Conservation (phyloP, 192 early-diverging fungal genomes). For the Chytriomyces confervae region DNA sequence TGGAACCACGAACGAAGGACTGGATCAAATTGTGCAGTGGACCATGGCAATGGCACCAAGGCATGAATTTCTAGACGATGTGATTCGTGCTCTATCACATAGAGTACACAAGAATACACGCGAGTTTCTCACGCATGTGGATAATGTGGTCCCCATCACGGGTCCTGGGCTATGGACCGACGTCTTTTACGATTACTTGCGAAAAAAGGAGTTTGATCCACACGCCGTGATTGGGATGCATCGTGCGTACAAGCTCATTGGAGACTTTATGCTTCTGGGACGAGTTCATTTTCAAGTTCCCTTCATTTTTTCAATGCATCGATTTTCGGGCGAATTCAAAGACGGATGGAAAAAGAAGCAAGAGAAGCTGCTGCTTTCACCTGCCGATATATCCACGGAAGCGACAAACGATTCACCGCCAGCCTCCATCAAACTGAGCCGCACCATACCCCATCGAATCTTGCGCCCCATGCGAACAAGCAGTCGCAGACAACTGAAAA, state of each 20-base stretch:
- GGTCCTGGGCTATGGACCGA: constrained; percentile 1
- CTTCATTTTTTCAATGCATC: too few species aligned
- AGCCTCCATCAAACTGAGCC: too few species aligned
- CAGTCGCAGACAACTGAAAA: too few species aligned
- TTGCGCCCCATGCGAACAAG: too few species aligned
- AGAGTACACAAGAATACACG: not conserved
- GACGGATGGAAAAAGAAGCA: not conserved
- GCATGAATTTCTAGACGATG: constrained; percentile 30
- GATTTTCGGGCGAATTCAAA: too few species aligned
- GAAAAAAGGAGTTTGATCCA: not conserved
- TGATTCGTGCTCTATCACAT: not conserved
- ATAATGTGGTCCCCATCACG: constrained; percentile 11
- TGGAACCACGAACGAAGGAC: not conserved
- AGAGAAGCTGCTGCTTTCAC: too few species aligned
- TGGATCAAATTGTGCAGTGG: constrained; percentile 30
- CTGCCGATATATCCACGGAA: too few species aligned
- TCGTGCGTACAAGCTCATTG: not conserved
- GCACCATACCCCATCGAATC: too few species aligned
- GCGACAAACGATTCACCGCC: too few species aligned
- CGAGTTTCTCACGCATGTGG: not conserved
- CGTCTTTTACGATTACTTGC: not conserved
- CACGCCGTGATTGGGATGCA: not conserved
- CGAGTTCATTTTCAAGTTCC: too few species aligned
- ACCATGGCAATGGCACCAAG: constrained; percentile 28
- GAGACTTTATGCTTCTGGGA: not conserved